Percentiles rank a stretch among this genome's conserved stretches.
Conservation (phyloP, 83 land plant genomes). For the Picea abies region DNA sequence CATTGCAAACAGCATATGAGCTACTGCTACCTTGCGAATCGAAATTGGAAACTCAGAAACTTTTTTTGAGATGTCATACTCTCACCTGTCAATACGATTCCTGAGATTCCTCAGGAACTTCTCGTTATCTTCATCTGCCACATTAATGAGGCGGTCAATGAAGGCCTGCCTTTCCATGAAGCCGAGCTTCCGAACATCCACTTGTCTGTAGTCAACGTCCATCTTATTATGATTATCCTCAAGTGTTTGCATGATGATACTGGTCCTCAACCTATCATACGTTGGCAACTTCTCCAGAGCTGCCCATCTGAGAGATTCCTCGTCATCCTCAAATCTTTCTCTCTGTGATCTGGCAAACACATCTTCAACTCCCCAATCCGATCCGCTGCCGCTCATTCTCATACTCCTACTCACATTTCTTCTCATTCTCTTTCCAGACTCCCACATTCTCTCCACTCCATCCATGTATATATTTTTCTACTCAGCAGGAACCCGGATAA, state of each 20-base stretch:
- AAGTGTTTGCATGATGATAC: slow-evolving; percentile 24
- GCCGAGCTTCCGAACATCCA: slow-evolving; percentile 64
- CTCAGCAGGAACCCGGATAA: no score
- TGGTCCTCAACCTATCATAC: slow-evolving; percentile 45
- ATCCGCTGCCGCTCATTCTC: slow-evolving; percentile 31
- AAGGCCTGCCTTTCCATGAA: slow-evolving; percentile 47
- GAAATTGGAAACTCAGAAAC: neutral
- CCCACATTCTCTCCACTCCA: slow-evolving; percentile 9
- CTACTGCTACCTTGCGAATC: neutral
- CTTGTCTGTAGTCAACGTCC: slow-evolving; percentile 29
- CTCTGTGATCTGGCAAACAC: slow-evolving; percentile 29
- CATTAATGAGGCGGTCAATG: slow-evolving; percentile 51
- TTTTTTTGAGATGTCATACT: neutral
- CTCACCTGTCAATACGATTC: slow-evolving; percentile 64
- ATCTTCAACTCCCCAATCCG: slow-evolving; percentile 32
- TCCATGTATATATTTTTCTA: no score
- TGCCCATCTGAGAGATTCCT: slow-evolving; percentile 81
- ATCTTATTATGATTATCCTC: slow-evolving; percentile 1
- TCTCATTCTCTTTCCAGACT: slow-evolving; percentile 5
- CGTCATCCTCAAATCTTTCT: slow-evolving; percentile 48
- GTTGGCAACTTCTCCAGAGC: slow-evolving; percentile 75
- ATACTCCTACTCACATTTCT: slow-evolving; percentile 21
- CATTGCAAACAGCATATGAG: neutral
- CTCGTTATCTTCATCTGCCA: slow-evolving; percentile 82
- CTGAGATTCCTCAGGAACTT: slow-evolving; percentile 52